phyloP scores from a whole-genome alignment of 2,329 filamentous ascomycete genomes.

The Arthrobotrys iridis region DNA sequence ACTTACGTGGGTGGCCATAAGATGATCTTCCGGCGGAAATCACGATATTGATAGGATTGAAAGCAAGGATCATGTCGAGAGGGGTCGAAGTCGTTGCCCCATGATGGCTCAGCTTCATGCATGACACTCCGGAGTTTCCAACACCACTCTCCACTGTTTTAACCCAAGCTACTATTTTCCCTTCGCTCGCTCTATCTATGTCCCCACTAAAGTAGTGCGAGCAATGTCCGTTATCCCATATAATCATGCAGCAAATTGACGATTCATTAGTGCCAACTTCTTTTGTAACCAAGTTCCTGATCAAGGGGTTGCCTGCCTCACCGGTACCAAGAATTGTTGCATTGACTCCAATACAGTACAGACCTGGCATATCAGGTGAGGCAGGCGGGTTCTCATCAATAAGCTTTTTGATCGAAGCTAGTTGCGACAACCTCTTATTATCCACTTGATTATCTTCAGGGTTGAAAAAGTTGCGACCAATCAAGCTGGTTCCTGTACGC shows the following conservation, averaged over 20 bases:
- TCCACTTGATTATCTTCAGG: too few relatives aligned
- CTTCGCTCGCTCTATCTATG: slow-evolving; percentile 1
- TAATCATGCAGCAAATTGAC: slow-evolving; percentile 20
- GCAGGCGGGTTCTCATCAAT: too few relatives aligned
- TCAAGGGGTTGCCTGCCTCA: too few relatives aligned
- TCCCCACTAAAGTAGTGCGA: slow-evolving; percentile 48
- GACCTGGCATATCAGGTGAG: too few relatives aligned
- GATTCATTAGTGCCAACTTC: slow-evolving; percentile 7
- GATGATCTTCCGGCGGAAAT: not conserved
- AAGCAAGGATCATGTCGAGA: not conserved
- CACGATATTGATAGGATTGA: slow-evolving; percentile 19
- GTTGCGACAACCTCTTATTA: too few relatives aligned
- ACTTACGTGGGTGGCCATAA: not conserved
- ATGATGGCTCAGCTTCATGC: slow-evolving; percentile 53
- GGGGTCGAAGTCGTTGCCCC: slow-evolving; percentile 27
- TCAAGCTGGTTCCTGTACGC: too few relatives aligned
- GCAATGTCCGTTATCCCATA: slow-evolving; percentile 13
- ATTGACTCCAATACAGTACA: slow-evolving; percentile 6
- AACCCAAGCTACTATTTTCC: slow-evolving; percentile 11
- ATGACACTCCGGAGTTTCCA: too few relatives aligned
- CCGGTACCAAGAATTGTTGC: too few relatives aligned
- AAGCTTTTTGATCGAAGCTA: too few relatives aligned
- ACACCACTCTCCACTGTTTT: too few relatives aligned
- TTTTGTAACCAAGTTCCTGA: too few relatives aligned
- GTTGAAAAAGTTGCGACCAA: too few relatives aligned